Evolutionary conservation across 2,329 filamentous ascomycete species (phyloP), one percentile per base, ranked within the genome.

Genomic region (Trichoderma atrobrunneum): DNA sequence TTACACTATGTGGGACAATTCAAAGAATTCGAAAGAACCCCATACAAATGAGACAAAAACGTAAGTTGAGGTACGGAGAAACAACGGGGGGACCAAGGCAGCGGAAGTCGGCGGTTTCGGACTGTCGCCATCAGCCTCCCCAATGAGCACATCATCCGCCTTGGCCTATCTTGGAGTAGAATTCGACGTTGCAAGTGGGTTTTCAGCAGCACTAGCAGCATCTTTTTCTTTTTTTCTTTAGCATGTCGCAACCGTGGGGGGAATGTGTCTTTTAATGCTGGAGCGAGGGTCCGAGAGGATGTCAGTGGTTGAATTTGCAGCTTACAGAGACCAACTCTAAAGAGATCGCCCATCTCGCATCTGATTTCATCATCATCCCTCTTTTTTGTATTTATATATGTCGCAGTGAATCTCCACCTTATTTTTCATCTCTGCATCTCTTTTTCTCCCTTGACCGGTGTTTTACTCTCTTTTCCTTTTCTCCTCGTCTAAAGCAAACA

Each of bases 51-150:
- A 43, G 39, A 18, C 0, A n/a, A 7, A n/a, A n/a, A n/a, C n/a
- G n/a, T n/a, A 43, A 18, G 7, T 1, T 6, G 5, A 48, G 1
- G 48, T 7, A 11, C 48, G 21, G 48, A 51, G 18, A 54, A 67
- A 59, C 51, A 67, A 34, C 51, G 64, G 64, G 51, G 70, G 0
- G 34, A 43, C 3, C 28, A 26, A n/a, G 5, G 6, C 43, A 26
- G 60, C 71, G 71, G 71, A 72, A 70, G 64, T 72, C 71, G 71
- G 71, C 57, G 71, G 71, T 64, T 68, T 74, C 74, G 73, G 74
- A 68, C 75, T 77, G 76, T 77, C 76, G 76, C 75, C 76, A 77
- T 77, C 74, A 61, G 65, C 65, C 63, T 48, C 71, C 72, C 61
- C 65, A 64, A 73, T 74, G 70, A 74, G 71, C 66, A 61, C 66